Conservation (phyloP, 441 rosid genomes). For the Arabidopsis lyrata region DNA sequence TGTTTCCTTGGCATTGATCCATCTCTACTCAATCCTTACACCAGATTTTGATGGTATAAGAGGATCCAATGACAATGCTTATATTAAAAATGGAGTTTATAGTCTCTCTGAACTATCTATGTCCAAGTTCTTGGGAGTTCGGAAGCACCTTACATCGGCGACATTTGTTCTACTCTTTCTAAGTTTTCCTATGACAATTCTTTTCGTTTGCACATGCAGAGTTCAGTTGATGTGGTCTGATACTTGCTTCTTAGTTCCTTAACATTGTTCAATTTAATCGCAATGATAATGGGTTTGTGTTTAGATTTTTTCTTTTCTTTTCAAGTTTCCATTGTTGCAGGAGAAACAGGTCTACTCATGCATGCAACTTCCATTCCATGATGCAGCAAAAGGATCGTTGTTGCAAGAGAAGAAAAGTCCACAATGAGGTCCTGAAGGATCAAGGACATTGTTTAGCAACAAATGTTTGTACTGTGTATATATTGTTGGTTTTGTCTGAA, state of each 20-base stretch:
- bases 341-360: not conserved
- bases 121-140: constrained; percentile 43
- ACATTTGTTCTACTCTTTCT: not conserved
- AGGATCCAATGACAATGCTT: constrained; percentile 35
- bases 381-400: constrained; percentile 13
- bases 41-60: constrained; percentile 34
- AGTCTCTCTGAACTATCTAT: constrained; percentile 46
- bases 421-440: not conserved
- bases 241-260: not conserved
- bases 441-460: constrained; percentile 8
- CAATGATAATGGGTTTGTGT: constrained; percentile 13
- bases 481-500: not conserved
- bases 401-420: not conserved
- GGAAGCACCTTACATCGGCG: constrained; percentile 41
- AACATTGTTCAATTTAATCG: not conserved
- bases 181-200: not conserved
- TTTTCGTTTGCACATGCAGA: not conserved
- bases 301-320: not conserved
- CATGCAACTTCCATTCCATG: not conserved
- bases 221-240: not conserved
- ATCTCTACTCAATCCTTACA: constrained; percentile 23
- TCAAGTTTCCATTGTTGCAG: constrained; percentile 18
- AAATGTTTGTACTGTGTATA: not conserved
- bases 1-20: constrained; percentile 25
- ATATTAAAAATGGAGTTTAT: constrained; percentile 40